These are phyloP conservation scores for Lecanicillium sp. DNA, from an alignment of 2,329 filamentous ascomycete genomes.

Conservation along the genomic window DNA sequence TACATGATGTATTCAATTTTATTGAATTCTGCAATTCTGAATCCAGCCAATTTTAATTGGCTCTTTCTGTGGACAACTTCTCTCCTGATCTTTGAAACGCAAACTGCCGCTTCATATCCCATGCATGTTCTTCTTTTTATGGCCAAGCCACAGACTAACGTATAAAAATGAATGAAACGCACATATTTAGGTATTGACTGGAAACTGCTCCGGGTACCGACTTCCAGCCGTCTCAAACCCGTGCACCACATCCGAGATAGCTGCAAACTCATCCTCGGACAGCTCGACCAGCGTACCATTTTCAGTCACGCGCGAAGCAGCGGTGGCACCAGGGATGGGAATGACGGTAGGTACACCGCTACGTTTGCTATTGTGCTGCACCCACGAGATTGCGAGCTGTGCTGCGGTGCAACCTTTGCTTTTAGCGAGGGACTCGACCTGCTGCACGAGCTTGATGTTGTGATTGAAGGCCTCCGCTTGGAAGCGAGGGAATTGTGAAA, in stretches of 20 bases:
- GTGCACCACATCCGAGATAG: slow-evolving; percentile 39
- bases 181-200: slow-evolving; percentile 27
- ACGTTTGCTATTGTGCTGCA: slow-evolving; percentile 37
- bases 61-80: slow-evolving; percentile 11
- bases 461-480: slow-evolving; percentile 51
- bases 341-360: slow-evolving; percentile 50
- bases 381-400: slow-evolving; percentile 62
- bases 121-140: slow-evolving; percentile 5
- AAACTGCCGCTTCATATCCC: background rate
- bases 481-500: slow-evolving; percentile 46
- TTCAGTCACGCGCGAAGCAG: slow-evolving; percentile 48
- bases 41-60: slow-evolving; percentile 25
- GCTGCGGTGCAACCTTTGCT: slow-evolving; percentile 52
- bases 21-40: slow-evolving; percentile 44
- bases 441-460: slow-evolving; percentile 54
- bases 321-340: slow-evolving; percentile 59
- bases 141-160: slow-evolving; percentile 8
- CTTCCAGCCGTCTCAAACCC: slow-evolving; percentile 38
- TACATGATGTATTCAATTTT: slow-evolving; percentile 29
- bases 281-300: slow-evolving; percentile 44
- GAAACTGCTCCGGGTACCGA: slow-evolving; percentile 35
- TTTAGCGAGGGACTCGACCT: slow-evolving; percentile 48
- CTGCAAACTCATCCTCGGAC: slow-evolving; percentile 39
- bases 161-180: background rate
- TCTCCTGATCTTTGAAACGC: slow-evolving; percentile 4